Base-by-base conservation (phyloP, 2,329 filamentous ascomycete genomes). In the Phaeomoniella chlamydospora region DNA sequence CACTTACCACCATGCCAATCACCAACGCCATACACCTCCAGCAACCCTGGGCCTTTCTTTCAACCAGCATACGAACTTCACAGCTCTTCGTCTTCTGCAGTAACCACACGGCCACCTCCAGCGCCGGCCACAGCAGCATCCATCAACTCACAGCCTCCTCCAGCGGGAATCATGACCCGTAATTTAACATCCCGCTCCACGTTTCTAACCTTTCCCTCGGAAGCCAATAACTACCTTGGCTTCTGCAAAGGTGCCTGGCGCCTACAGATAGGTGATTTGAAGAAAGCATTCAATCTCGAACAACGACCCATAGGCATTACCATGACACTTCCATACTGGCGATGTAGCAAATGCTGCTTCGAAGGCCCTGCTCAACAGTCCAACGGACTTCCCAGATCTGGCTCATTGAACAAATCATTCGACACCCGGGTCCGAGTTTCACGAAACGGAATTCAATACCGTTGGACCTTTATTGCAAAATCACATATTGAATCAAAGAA, bases 241-340 rank as follows among this genome's bases (percentile, higher is more conserved):
- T 66, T 66, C 50, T 68, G 64, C 52, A 64, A 64, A 49, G 55
- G 56, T 6, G 61, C 61, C 3, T 62, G 57, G 54, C 57, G 53
- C 33, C 47, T 58, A 6, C 54, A 59, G 38, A 45, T 49, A 12
- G 51, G 49, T 16, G 40, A 45, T 31, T 37, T 37, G 14, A 52
- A 51, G 35, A 55, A 52, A 34, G 53, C 56, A 2, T 53, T 62
- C 42, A 45, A 36, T 5, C 37, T 44, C 31, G 47, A 43, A 17
- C 43, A 39, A 35, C 49, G 42, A 29, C 50, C 40, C 29, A 40
- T 39, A 31, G 41, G 51, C 34, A 54, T 55, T 44, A 59, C 47
- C 43, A 51, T 18, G 12, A 45, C 43, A 45, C 49, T 40, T 41
- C 43, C 40, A 10, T 55, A 51, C 37, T 62, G 61, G 51, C 50